phyloP scores from a whole-genome alignment of 2,329 filamentous ascomycete species.

The Trichoderma pleuroti region DNA sequence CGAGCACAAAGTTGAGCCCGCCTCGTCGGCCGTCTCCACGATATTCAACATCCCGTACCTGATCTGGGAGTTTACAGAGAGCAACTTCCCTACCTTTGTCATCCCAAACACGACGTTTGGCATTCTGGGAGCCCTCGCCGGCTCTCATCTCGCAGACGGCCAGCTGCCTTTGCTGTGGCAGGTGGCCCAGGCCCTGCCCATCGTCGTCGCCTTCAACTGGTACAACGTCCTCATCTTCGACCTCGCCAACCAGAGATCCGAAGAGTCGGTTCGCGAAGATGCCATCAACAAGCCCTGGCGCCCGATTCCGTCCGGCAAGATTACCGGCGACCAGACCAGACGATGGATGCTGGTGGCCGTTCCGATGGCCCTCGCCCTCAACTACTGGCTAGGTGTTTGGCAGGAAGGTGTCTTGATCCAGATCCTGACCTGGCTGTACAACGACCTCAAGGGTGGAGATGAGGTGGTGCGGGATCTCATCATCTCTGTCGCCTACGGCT shows the following conservation, averaged over 20 bases:
- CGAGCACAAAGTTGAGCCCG: neutral
- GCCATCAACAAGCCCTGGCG: conserved; percentile 39
- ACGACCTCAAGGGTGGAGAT: conserved; percentile 31
- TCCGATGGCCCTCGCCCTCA: conserved; percentile 24
- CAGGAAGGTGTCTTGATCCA: conserved; percentile 29
- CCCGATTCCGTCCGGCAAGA: conserved; percentile 25
- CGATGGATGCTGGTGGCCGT: conserved; percentile 21
- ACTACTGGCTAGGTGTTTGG: conserved; percentile 25
- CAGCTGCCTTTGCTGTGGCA: neutral
- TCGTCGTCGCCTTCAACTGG: conserved; percentile 13
- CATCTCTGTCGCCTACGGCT: conserved; percentile 22
- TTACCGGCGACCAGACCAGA: conserved; percentile 25
- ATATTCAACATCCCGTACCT: neutral
- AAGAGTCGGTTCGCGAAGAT: conserved; percentile 34
- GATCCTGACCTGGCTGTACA: conserved; percentile 36
- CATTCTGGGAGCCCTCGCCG: neutral
- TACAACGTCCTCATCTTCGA: conserved; percentile 26
- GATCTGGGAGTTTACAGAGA: neutral
- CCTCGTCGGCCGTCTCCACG: neutral
- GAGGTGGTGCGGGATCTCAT: conserved; percentile 26
- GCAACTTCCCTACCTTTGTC: neutral
- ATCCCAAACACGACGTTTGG: neutral
- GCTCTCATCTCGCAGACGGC: neutral
- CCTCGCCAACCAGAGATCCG: conserved; percentile 36
- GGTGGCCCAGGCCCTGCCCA: neutral